These are phyloP conservation scores for Marvania coccoides DNA, from an alignment of 139 green algal species.

Conservation along the genomic window DNA sequence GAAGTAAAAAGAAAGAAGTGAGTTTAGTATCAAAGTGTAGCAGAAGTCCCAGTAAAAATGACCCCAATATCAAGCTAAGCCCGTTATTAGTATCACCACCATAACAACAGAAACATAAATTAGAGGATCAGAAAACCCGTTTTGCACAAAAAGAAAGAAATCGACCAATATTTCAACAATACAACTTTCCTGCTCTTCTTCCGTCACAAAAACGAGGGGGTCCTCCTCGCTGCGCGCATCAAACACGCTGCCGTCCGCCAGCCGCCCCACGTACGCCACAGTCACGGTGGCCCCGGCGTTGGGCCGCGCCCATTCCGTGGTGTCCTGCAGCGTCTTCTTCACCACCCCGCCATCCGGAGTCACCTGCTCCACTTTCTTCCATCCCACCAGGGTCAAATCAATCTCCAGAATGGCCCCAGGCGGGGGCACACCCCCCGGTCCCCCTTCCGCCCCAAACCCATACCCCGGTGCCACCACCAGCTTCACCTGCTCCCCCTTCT, in stretches of 20 bases:
- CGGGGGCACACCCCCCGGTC: constrained; percentile 37
- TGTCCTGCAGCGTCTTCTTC: constrained; percentile 71
- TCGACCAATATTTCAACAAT: background rate
- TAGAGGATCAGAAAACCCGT: too few relatives aligned
- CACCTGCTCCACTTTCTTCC: constrained; percentile 53
- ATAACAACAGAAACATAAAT: too few relatives aligned
- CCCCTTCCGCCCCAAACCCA: constrained; percentile 52
- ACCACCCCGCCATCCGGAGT: constrained; percentile 50
- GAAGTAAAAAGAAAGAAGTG: too few relatives aligned
- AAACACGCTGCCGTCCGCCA: constrained; percentile 58
- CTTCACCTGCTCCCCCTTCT: constrained; percentile 53
- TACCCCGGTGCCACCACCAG: constrained; percentile 58
- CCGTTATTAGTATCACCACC: too few relatives aligned
- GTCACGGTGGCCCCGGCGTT: constrained; percentile 66
- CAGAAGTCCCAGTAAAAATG: too few relatives aligned
- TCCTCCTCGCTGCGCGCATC: constrained; percentile 42
- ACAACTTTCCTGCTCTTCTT: constrained; percentile 64
- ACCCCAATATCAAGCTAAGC: too few relatives aligned
- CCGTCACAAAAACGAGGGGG: constrained; percentile 55
- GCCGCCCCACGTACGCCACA: constrained; percentile 30
- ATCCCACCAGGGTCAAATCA: constrained; percentile 61
- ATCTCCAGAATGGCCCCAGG: constrained; percentile 54
- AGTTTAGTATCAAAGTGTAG: too few relatives aligned
- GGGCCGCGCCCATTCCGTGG: constrained; percentile 59
- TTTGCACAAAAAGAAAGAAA: too few relatives aligned